Percentiles rank a stretch among this genome's conserved stretches.
phyloP scores from a whole-genome alignment of 441 rosid species.

The Geranium incanum region DNA sequence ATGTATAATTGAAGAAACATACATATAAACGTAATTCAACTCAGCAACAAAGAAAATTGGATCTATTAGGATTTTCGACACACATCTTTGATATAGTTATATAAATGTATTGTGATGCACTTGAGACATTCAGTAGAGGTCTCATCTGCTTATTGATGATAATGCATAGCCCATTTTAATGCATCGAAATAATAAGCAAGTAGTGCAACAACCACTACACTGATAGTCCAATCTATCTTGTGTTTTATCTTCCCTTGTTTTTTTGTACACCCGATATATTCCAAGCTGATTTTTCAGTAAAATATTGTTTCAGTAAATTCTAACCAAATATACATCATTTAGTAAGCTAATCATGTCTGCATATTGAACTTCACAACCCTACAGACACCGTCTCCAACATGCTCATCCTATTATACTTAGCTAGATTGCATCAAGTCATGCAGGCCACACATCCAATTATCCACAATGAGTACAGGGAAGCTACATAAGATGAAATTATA shows the following conservation, averaged over 20 bases:
- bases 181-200: background rate
- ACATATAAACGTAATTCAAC: background rate
- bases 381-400: background rate
- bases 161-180: background rate
- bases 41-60: background rate
- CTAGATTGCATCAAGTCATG: background rate
- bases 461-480: background rate
- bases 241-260: background rate
- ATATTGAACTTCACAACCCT: background rate
- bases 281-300: background rate
- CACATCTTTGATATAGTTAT: background rate
- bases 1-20: background rate
- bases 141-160: background rate
- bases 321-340: no score
- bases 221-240: background rate
- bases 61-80: background rate
- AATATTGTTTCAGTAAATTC: no score
- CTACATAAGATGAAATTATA: background rate
- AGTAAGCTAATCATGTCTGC: background rate
- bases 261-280: background rate
- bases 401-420: background rate
- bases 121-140: conserved; percentile 2
- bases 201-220: background rate
- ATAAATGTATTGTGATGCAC: background rate
- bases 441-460: background rate